Base-by-base conservation (phyloP, 2,329 filamentous ascomycete species). In the Blumeriella jaapii region DNA sequence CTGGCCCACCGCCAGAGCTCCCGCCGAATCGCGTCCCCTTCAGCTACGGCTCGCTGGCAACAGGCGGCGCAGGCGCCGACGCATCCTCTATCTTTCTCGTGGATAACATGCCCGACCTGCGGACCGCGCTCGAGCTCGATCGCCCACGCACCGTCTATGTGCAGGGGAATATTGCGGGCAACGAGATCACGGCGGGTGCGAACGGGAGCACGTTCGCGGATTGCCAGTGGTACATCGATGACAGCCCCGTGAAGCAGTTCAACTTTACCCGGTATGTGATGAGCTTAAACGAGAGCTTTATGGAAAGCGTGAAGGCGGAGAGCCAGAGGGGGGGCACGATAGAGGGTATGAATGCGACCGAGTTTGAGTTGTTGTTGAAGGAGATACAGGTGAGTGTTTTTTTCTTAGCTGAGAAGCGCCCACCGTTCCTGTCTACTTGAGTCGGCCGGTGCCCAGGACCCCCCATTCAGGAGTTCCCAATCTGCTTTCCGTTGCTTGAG, bases 221-320 rank as follows among this genome's bases (percentile, higher is more conserved):
- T 29, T 35, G 32, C 25, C 32, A 35, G 13, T 35, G 32, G 32
- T 35, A 16, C 11, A 35, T 27, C 14, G 32, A 35, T n/a, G 29
- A 29, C 17, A 17, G 32, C 5, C 25, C 13, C 2, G 32, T 12
- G n/a, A 35, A 35, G n/a, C 16, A 29, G 16, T 35, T 35, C 19
- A 35, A 35, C 23, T 28, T 35, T n/a, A 35, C 32, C 3, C 28
- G 32, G 23, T 29, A 35, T 29, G 17, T 35, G n/a, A 35, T 35
- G 32, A 35, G 32, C 17, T 22, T 35, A 18, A 35, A 35, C 10
- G 9, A 24, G 25, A 35, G n/a, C 5, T 35, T 29, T 11, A 35
- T 35, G 32, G 32, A 35, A 22, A 14, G 25, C 10, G 32, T 35
- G 3, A 29, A 20, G 6, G n/a, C 17, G 3, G 17, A 18, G 18